Percentiles rank a stretch among this genome's conserved stretches.
Evolutionary conservation across 1,284 basidiomycete species (phyloP).

Genomic region (Fomitopsis palustris): DNA sequence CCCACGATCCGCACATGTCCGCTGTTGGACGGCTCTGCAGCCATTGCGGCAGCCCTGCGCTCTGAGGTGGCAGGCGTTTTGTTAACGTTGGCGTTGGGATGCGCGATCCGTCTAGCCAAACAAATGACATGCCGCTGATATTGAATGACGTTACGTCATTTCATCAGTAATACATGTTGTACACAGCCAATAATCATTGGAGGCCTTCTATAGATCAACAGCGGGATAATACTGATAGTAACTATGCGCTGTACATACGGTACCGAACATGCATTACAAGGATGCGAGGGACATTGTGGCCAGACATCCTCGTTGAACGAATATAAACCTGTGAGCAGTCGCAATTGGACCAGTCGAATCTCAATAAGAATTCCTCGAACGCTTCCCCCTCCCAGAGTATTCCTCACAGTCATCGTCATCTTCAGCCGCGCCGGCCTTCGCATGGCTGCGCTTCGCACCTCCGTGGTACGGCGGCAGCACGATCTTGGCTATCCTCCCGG

Average conservation of each 20-base stretch:
- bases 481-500: neutral
- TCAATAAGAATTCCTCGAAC: neutral
- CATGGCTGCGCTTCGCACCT: neutral
- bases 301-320: no score
- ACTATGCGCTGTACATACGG: no score
- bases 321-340: neutral
- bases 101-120: no score
- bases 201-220: no score
- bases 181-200: no score
- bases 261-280: no score
- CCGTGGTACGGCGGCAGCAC: neutral
- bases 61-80: neutral
- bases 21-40: conserved; percentile 12
- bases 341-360: neutral
- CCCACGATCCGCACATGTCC: conserved; percentile 51
- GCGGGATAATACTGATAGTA: no score
- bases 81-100: no score
- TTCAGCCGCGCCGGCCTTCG: no score
- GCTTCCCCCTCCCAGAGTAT: neutral
- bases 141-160: no score
- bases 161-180: no score
- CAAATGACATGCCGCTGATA: neutral
- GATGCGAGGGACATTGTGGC: no score
- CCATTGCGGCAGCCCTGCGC: conserved; percentile 6
- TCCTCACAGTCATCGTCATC: neutral